These are phyloP conservation scores for Suaeda aralocaspica DNA, from an alignment of 148 eudicot species.

Conservation along the genomic window DNA sequence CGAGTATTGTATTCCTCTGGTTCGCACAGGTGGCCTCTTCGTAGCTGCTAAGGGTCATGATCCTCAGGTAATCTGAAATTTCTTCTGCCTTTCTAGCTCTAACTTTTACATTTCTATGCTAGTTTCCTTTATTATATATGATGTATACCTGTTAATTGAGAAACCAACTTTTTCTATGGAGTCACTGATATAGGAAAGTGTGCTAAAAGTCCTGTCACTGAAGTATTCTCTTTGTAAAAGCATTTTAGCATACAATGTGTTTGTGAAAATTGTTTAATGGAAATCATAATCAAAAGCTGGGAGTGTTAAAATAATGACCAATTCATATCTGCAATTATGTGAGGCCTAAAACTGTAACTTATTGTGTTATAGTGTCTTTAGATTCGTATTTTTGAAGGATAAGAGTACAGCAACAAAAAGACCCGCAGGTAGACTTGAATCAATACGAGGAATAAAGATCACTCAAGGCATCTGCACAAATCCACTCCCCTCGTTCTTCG, in stretches of 20 bases:
- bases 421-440: too few relatives aligned
- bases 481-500: too few relatives aligned
- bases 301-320: too few relatives aligned
- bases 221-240: background rate
- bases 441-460: too few relatives aligned
- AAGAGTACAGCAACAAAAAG: too few relatives aligned
- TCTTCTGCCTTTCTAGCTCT: background rate
- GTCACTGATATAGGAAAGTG: too few relatives aligned
- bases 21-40: slow-evolving; percentile 87
- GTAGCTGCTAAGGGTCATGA: slow-evolving; percentile 97
- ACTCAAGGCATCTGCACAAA: too few relatives aligned
- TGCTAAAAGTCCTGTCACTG: too few relatives aligned
- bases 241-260: background rate
- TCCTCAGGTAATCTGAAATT: slow-evolving; percentile 50
- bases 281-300: background rate
- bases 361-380: too few relatives aligned
- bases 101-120: background rate
- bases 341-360: too few relatives aligned
- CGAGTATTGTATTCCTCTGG: slow-evolving; percentile 93
- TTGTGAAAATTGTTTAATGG: background rate
- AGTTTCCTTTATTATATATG: background rate
- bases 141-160: background rate
- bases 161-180: background rate
- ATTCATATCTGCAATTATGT: too few relatives aligned
- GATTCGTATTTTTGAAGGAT: too few relatives aligned